Base-by-base conservation (phyloP, 805 yeast genomes). In the Starmerella stellata region DNA sequence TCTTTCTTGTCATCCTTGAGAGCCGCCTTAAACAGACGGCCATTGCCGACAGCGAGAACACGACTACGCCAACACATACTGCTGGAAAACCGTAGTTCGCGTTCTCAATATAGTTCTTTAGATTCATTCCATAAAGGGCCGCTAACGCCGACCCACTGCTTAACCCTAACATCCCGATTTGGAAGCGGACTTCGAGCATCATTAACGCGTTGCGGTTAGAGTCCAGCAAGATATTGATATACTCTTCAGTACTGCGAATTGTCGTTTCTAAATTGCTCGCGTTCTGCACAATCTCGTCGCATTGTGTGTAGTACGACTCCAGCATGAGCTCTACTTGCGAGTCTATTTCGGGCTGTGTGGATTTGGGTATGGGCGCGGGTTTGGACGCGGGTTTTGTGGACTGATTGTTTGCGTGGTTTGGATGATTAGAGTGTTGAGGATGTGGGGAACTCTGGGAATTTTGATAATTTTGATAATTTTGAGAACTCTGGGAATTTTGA, bases 41-140 rank as follows among this genome's bases (percentile, higher is more conserved):
- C 38, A 81, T 69, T 9, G 83, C 60, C 5, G 61, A 46, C 1
- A 65, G 40, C 5, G 62, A 51, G 27, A 70, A 44, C 8, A 70
- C 52, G 2, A 73, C 60, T 1, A 64, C 43, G 0, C 64, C 61
- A 8, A 29, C 9, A 2, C 56, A 44, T 4, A 75, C 68, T 1
- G 72, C 54, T 3, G 56, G 54, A 53, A 82, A 79, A 24, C 95
- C 95, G 45, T 68, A 66, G 39, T 69, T 68, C 1, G 74, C 62
- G 40, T 83, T 93, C 55, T 90, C 99, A 18, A 90, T 75, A 53
- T 79, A 83, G 58, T 87, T 90, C 52, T 78, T 81, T 55, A 90
- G 62, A 58, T 90, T 90, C 98, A 90, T 90, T 27, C 99, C 99
- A 57, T 85, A 90, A 9, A 82, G 62, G 0, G 95, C 78, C 2